phyloP scores from a whole-genome alignment of 2,329 filamentous ascomycete genomes.

The Penicillium sp. region DNA sequence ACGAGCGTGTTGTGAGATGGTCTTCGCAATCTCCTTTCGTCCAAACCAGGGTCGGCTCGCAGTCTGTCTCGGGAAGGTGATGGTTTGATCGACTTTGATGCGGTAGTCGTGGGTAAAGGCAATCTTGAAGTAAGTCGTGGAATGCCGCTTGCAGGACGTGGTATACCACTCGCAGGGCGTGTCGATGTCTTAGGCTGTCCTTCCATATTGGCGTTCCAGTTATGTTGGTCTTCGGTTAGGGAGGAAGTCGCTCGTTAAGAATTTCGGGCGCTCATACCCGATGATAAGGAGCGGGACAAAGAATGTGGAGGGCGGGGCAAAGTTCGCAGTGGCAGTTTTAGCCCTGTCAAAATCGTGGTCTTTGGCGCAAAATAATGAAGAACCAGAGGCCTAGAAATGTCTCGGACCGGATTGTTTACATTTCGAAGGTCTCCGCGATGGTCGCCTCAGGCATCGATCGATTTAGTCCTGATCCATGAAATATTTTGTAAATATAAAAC shows the following conservation, averaged over 20 bases:
- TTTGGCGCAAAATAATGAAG: background rate
- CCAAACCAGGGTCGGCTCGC: constrained; percentile 40
- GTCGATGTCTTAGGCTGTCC: constrained; percentile 29
- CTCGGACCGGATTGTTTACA: constrained; percentile 9
- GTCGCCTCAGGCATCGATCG: constrained; percentile 2
- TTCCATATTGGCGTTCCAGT: constrained; percentile 31
- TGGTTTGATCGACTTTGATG: constrained; percentile 44
- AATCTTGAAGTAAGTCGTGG: constrained; percentile 54
- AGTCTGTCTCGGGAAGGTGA: constrained; percentile 50
- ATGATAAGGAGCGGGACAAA: background rate
- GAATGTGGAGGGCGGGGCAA: constrained; percentile 1
- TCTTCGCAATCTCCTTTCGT: constrained; percentile 37
- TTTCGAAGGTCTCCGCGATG: constrained; percentile 9
- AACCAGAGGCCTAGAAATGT: background rate
- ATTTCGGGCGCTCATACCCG: constrained; percentile 6
- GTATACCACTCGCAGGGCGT: constrained; percentile 42
- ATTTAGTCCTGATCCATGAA: background rate
- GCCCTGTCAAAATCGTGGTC: constrained; percentile 1
- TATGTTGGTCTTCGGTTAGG: constrained; percentile 7
- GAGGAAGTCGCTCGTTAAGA: constrained; percentile 2
- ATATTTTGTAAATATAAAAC: background rate
- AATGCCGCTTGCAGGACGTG: constrained; percentile 43
- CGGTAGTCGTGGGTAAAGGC: constrained; percentile 48
- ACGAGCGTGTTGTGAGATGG: constrained; percentile 41
- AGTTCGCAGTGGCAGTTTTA: background rate